Percentiles rank a stretch among this genome's conserved stretches.
Evolutionary conservation across 495 filamentous ascomycete species (phyloP).

Genomic region (Clohesyomyces aquaticus): DNA sequence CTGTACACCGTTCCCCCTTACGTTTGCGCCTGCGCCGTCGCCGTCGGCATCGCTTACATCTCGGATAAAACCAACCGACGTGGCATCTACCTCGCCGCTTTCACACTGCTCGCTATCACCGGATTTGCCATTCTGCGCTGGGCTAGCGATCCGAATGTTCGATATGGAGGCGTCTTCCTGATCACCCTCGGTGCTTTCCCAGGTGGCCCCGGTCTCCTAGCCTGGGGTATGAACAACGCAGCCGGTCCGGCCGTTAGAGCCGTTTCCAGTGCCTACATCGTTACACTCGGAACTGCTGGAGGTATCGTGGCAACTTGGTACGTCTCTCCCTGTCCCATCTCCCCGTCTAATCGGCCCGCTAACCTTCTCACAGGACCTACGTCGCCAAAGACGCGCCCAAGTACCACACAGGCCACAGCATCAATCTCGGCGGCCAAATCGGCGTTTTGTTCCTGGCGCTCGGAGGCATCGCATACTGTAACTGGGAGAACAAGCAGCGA

Average conservation of each 20-base stretch:
- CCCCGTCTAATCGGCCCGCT: not conserved
- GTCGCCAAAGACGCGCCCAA: slow-evolving; percentile 53
- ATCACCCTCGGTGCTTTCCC: slow-evolving; percentile 59
- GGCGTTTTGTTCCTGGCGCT: slow-evolving; percentile 49
- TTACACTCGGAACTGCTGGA: slow-evolving; percentile 59
- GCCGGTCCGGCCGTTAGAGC: slow-evolving; percentile 61
- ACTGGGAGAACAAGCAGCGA: slow-evolving; percentile 57
- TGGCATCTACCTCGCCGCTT: slow-evolving; percentile 68
- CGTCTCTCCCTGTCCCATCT: not conserved
- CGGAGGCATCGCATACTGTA: slow-evolving; percentile 57
- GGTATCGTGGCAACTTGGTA: slow-evolving; percentile 60
- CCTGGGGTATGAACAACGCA: slow-evolving; percentile 62
- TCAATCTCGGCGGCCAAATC: slow-evolving; percentile 60
- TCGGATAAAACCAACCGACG: slow-evolving; percentile 74
- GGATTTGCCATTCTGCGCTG: slow-evolving; percentile 75
- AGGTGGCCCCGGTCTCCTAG: slow-evolving; percentile 57
- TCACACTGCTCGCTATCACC: slow-evolving; percentile 64
- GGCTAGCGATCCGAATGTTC: slow-evolving; percentile 57
- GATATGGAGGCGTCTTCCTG: slow-evolving; percentile 78
- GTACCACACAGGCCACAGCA: slow-evolving; percentile 60
- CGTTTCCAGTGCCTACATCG: slow-evolving; percentile 57
- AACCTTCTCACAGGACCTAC: slow-evolving; percentile 53
- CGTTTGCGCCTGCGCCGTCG: slow-evolving; percentile 75
- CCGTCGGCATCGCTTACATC: slow-evolving; percentile 69
- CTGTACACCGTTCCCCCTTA: slow-evolving; percentile 84